Percentiles rank a stretch among this genome's conserved stretches.
phyloP scores from a whole-genome alignment of 805 yeast genomes.

The Wickerhamiella siamensis region DNA sequence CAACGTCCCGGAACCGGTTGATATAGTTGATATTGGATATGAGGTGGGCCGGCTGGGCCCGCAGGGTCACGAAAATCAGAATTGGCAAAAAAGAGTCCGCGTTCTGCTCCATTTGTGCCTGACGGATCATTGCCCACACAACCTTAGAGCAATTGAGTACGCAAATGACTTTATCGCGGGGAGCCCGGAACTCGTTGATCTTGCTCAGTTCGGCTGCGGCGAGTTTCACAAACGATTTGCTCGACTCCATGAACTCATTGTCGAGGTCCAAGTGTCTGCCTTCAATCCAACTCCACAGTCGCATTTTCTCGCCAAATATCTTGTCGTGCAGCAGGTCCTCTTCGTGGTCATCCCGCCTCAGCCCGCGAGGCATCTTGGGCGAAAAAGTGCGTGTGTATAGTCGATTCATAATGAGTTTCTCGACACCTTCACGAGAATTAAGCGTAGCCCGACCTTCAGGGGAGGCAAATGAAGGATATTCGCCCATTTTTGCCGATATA shows the following conservation, averaged over 20 bases:
- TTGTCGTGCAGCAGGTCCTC: constrained; percentile 52
- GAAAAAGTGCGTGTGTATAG: constrained; percentile 66
- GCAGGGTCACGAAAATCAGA: constrained; percentile 61
- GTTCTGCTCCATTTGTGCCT: constrained; percentile 52
- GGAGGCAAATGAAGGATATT: constrained; percentile 58
- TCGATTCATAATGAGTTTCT: constrained; percentile 81
- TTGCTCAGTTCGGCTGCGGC: constrained; percentile 66
- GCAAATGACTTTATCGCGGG: constrained; percentile 88
- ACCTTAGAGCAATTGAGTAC: constrained; percentile 84
- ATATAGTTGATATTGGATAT: constrained; percentile 71
- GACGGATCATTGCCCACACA: constrained; percentile 72
- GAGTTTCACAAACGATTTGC: constrained; percentile 42
- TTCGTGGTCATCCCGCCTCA: constrained; percentile 40
- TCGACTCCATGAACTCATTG: constrained; percentile 30
- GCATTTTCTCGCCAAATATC: constrained; percentile 35
- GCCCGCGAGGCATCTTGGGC: constrained; percentile 42
- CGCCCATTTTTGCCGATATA: constrained; percentile 29
- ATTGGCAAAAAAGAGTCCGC: constrained; percentile 94
- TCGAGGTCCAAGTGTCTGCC: constrained; percentile 69
- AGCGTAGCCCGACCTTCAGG: constrained; percentile 45
- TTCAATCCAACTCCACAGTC: constrained; percentile 56
- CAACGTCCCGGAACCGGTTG: constrained; percentile 66
- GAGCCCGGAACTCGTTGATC: constrained; percentile 75
- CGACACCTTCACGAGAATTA: constrained; percentile 81
- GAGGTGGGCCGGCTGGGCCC: constrained; percentile 49